Conservation (phyloP, 495 filamentous ascomycete species). For the Hyaloscypha hepaticicola region DNA sequence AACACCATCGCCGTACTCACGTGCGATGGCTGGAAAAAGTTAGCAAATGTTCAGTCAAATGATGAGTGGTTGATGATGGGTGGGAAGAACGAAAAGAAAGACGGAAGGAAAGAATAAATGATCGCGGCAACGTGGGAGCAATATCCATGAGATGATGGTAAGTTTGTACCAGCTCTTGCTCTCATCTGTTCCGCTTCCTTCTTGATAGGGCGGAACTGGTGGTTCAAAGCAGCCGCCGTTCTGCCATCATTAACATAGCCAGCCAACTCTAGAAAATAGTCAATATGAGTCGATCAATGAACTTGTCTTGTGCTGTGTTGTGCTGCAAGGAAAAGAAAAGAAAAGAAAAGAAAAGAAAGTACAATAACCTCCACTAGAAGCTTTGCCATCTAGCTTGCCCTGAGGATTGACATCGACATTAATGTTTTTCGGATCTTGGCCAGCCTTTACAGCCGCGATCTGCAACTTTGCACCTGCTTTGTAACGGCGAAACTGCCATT, state of each 20-base stretch:
- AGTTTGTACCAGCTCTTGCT: slow-evolving; percentile 11
- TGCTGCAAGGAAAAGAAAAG: not conserved
- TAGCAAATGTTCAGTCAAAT: slow-evolving; percentile 24
- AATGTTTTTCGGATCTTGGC: not conserved
- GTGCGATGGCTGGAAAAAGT: slow-evolving; percentile 29
- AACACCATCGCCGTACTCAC: slow-evolving; percentile 21
- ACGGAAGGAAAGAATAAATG: slow-evolving; percentile 21
- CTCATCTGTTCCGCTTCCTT: slow-evolving; percentile 38
- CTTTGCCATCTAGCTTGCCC: slow-evolving; percentile 1
- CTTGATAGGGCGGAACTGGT: slow-evolving; percentile 45
- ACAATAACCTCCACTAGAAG: not conserved
- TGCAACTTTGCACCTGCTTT: slow-evolving; percentile 7
- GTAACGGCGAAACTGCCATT: slow-evolving; percentile 5
- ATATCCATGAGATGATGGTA: not conserved
- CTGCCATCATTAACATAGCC: slow-evolving; percentile 33
- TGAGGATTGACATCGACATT: slow-evolving; percentile 5
- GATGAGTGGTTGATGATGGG: slow-evolving; percentile 13
- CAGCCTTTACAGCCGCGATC: not conserved
- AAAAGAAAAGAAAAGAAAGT: slow-evolving; percentile 1
- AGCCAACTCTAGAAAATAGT: slow-evolving; percentile 34
- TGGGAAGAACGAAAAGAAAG: slow-evolving; percentile 16
- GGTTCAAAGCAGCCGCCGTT: slow-evolving; percentile 42
- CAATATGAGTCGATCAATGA: slow-evolving; percentile 13
- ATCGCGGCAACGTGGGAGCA: not conserved
- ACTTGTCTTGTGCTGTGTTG: slow-evolving; percentile 14